phyloP scores from a whole-genome alignment of 2,329 filamentous ascomycete genomes.

The Fusarium luffae region DNA sequence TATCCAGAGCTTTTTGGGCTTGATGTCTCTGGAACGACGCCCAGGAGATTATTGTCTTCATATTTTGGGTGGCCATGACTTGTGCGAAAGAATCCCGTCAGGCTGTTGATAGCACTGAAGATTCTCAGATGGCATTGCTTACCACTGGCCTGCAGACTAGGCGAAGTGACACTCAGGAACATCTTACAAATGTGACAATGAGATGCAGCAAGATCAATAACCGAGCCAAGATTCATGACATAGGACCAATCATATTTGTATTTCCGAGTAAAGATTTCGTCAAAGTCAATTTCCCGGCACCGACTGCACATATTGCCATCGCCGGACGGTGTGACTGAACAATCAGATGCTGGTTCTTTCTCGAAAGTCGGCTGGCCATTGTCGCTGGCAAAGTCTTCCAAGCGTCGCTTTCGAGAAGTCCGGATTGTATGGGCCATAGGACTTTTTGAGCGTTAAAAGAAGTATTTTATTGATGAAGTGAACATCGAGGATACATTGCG shows the following conservation, averaged over 20 bases:
- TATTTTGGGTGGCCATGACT: rapidly evolving
- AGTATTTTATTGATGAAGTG: rapidly evolving
- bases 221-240: background rate
- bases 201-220: background rate
- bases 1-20: no score
- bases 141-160: background rate
- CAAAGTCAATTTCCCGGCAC: background rate
- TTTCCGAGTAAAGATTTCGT: background rate
- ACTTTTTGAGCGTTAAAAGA: background rate
- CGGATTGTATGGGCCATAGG: background rate
- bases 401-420: background rate
- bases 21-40: background rate
- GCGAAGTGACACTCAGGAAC: background rate
- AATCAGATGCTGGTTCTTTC: background rate
- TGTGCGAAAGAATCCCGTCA: background rate
- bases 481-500: background rate
- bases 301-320: background rate
- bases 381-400: background rate
- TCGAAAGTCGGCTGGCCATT: background rate
- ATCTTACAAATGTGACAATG: background rate
- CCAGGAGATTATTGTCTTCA: background rate
- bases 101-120: background rate
- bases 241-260: rapidly evolving
- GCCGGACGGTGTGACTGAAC: background rate
- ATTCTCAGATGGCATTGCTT: background rate